Evolutionary conservation across 1,284 basidiomycete species (phyloP).

Genomic region (Papiliotrema nemorosa): DNA sequence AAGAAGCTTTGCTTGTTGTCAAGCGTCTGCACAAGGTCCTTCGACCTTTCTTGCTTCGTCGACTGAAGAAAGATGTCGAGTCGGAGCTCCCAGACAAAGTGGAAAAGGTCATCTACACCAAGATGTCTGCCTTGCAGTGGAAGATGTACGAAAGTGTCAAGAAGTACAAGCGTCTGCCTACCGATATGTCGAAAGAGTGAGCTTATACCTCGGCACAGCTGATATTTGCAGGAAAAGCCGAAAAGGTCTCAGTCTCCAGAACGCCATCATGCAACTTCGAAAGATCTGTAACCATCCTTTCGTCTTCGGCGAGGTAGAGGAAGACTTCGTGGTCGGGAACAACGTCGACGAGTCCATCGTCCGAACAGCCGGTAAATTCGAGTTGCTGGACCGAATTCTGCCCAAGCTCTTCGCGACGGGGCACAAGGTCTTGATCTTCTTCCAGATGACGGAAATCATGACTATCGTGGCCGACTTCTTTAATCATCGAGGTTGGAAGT

Average conservation of each 20-base stretch:
- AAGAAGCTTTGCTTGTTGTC: slow-evolving; percentile 97
- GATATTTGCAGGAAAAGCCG: slow-evolving; percentile 43
- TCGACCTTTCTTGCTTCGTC: slow-evolving; percentile 90
- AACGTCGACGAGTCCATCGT: slow-evolving; percentile 77
- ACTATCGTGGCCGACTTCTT: slow-evolving; percentile 99
- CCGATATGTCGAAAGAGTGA: slow-evolving; percentile 37
- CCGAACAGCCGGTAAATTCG: slow-evolving; percentile 89
- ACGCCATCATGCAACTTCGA: slow-evolving; percentile 97
- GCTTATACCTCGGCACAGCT: slow-evolving; percentile 9
- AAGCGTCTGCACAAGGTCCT: slow-evolving; percentile 97
- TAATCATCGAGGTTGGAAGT: slow-evolving; percentile 83
- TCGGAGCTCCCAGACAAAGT: slow-evolving; percentile 97
- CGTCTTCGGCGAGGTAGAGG: slow-evolving; percentile 91
- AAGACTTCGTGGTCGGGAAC: slow-evolving; percentile 55
- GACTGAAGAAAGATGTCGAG: slow-evolving; percentile 99
- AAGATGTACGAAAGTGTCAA: slow-evolving; percentile 91
- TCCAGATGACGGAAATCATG: slow-evolving; percentile 99
- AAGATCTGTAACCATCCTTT: slow-evolving; percentile 99
- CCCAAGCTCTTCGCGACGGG: slow-evolving; percentile 92
- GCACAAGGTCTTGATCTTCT: slow-evolving; percentile 92
- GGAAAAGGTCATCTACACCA: slow-evolving; percentile 97
- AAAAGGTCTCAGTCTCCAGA: slow-evolving; percentile 61
- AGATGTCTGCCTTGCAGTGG: slow-evolving; percentile 91
- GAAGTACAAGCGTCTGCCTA: slow-evolving; percentile 60
- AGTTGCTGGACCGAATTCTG: slow-evolving; percentile 86